phyloP scores from a whole-genome alignment of 1,284 basidiomycete species.

The Leccinum variabile region DNA sequence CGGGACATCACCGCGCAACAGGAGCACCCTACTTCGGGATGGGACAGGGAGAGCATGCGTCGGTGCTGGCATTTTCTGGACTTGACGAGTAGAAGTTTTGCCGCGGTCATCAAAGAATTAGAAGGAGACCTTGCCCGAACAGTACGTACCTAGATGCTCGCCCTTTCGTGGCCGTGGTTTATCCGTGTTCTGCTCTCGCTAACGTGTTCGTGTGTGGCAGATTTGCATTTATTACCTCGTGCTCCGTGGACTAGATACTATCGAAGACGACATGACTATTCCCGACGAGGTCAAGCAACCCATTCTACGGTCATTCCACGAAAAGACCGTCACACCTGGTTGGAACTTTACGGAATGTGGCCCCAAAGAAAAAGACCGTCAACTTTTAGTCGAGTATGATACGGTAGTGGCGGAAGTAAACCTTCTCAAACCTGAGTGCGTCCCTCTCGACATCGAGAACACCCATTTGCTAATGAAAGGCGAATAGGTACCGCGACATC shows the following conservation, averaged over 20 bases:
- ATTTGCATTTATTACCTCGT: conserved; percentile 96
- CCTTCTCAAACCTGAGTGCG: conserved; percentile 63
- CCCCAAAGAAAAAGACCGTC: conserved; percentile 88
- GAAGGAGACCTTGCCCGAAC: conserved; percentile 93
- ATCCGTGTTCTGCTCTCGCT: neutral
- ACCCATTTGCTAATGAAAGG: conserved; percentile 3
- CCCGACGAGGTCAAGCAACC: conserved; percentile 86
- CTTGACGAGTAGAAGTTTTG: conserved; percentile 86
- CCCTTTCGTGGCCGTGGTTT: neutral
- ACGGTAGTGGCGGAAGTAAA: conserved; percentile 84
- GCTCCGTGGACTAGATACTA: conserved; percentile 90
- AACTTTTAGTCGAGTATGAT: conserved; percentile 86
- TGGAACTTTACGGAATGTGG: conserved; percentile 89
- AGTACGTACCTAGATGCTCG: conserved; percentile 51
- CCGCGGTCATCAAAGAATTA: conserved; percentile 94
- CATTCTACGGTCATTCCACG: conserved; percentile 82
- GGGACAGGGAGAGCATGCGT: conserved; percentile 83
- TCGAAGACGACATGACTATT: conserved; percentile 99
- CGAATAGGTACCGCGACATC: conserved; percentile 70
- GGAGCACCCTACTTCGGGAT: conserved; percentile 76
- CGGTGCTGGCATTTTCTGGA: conserved; percentile 92
- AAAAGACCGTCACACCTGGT: conserved; percentile 78
- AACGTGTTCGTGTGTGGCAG: conserved; percentile 40
- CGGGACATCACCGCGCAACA: conserved; percentile 70
- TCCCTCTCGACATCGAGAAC: conserved; percentile 11